Conservation (phyloP, 129 eudicot genomes). For the Rutidosis leptorrhynchoides region DNA sequence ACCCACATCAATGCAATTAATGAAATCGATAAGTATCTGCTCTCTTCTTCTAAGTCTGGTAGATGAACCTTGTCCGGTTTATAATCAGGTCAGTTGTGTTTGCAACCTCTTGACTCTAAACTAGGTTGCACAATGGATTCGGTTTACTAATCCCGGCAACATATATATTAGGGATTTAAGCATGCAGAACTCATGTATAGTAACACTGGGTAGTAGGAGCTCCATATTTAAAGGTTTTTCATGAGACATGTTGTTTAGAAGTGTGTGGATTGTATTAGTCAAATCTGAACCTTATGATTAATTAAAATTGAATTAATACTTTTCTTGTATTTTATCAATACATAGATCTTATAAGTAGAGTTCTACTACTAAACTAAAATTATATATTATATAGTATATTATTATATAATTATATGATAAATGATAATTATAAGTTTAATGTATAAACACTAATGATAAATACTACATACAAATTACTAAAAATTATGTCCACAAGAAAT, state of each 20-base stretch:
- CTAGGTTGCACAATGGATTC: not conserved
- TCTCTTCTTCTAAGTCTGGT: conserved; percentile 14
- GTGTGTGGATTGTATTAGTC: too few relatives aligned
- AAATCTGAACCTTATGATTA: too few relatives aligned
- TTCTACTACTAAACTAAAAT: too few relatives aligned
- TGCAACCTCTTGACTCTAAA: not conserved
- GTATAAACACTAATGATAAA: too few relatives aligned
- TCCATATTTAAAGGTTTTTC: not conserved
- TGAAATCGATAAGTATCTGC: conserved; percentile 43
- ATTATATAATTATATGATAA: too few relatives aligned
- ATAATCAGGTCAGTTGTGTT: not conserved
- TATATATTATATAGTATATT: too few relatives aligned
- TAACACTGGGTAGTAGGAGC: not conserved
- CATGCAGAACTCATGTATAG: not conserved
- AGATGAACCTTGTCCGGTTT: not conserved
- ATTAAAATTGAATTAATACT: too few relatives aligned
- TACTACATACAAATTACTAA: too few relatives aligned
- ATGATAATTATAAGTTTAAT: too few relatives aligned
- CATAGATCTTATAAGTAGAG: too few relatives aligned
- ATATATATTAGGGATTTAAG: not conserved
- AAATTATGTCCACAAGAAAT: not conserved
- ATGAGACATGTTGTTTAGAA: not conserved
- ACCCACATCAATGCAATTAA: conserved; percentile 58
- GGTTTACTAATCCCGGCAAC: not conserved
- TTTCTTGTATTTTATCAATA: too few relatives aligned